phyloP scores from a whole-genome alignment of 352 stramenopile genomes.

The Phytophthora hybrid region DNA sequence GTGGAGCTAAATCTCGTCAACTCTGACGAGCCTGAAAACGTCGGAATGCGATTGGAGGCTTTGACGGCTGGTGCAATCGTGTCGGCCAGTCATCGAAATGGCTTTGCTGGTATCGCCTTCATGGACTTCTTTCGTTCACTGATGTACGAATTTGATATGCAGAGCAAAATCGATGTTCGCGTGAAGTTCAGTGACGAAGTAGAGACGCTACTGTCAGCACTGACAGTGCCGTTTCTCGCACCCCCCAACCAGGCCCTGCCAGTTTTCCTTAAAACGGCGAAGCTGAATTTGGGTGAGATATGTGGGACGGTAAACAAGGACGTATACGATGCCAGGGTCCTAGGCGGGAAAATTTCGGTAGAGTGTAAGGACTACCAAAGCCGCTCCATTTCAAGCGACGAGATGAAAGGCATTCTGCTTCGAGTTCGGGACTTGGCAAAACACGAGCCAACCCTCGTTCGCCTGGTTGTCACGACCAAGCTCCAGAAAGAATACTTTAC shows the following conservation, averaged over 20 bases:
- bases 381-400: not conserved
- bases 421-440: not conserved
- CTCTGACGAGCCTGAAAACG: not conserved
- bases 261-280: not conserved
- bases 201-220: not conserved
- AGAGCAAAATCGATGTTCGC: not conserved
- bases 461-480: slow-evolving; percentile 1
- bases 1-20: not conserved
- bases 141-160: slow-evolving; percentile 10
- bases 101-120: slow-evolving; percentile 3
- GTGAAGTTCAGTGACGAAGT: slow-evolving; percentile 3
- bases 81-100: slow-evolving; percentile 7
- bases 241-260: not conserved
- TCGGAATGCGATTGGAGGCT: not conserved
- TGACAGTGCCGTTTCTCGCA: slow-evolving; percentile 6
- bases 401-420: not conserved
- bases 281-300: slow-evolving; percentile 3
- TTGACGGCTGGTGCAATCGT: slow-evolving; percentile 5
- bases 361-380: slow-evolving; percentile 13
- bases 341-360: slow-evolving; percentile 2
- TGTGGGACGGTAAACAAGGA: not conserved
- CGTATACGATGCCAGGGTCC: not conserved
- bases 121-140: not conserved
- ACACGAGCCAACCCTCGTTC: not conserved
- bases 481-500: slow-evolving; percentile 1